These are phyloP conservation scores for Wickerhamiella australiensis DNA, from an alignment of 805 yeast genomes.

Conservation along the genomic window DNA sequence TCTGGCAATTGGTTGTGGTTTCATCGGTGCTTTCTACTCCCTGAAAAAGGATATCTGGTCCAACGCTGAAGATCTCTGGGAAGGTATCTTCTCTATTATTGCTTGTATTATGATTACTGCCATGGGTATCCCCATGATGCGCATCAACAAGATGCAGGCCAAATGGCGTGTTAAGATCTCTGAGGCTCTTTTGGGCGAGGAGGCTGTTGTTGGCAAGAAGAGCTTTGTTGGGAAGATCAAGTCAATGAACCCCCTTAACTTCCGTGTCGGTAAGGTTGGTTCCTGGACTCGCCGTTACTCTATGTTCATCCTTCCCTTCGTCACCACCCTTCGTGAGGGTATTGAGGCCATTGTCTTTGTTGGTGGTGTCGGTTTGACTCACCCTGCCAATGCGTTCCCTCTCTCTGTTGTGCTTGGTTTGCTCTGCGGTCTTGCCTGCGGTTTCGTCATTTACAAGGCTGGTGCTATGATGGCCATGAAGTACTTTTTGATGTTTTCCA, in stretches of 20 bases:
- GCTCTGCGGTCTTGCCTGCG: conserved; percentile 62
- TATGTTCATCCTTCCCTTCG: conserved; percentile 78
- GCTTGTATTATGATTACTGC: conserved; percentile 80
- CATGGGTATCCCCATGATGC: conserved; percentile 95
- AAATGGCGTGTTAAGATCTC: conserved; percentile 97
- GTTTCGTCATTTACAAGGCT: conserved; percentile 62
- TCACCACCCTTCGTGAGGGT: conserved; percentile 93
- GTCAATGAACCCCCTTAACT: conserved; percentile 19
- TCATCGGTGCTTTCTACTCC: conserved; percentile 85
- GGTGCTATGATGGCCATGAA: conserved; percentile 78
- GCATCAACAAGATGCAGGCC: conserved; percentile 90
- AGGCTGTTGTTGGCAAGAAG: conserved; percentile 12
- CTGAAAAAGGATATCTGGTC: conserved; percentile 77
- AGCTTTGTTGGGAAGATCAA: conserved; percentile 13
- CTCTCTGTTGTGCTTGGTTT: conserved; percentile 85
- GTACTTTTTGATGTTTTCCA: conserved; percentile 73
- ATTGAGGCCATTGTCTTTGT: conserved; percentile 91
- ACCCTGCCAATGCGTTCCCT: conserved; percentile 67
- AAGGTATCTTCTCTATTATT: conserved; percentile 83
- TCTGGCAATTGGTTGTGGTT: conserved; percentile 77
- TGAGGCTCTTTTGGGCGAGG: conserved; percentile 45
- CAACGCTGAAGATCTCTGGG: conserved; percentile 87
- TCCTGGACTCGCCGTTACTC: conserved; percentile 57
- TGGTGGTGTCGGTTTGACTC: conserved; percentile 75
- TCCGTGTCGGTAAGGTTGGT: conserved; percentile 20